Conservation (phyloP, 352 stramenopile genomes). For the Phytopythium oedochilum region DNA sequence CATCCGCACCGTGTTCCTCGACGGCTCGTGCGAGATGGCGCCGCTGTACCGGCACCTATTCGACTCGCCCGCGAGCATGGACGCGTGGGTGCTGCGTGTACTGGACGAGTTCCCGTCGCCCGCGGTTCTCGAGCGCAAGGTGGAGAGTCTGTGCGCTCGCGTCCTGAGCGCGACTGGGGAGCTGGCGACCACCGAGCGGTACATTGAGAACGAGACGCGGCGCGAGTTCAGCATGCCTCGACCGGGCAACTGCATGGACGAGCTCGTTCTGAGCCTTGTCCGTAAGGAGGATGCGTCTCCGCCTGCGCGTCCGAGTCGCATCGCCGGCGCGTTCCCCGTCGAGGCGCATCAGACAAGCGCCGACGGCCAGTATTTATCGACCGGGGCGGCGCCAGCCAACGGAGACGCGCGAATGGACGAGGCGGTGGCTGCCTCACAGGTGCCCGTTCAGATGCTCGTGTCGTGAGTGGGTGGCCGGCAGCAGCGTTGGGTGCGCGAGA, state of each 20-base stretch:
- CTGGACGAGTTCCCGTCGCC: slow-evolving; percentile 76
- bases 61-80: slow-evolving; percentile 32
- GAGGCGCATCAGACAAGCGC: background rate
- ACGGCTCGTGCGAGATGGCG: slow-evolving; percentile 44
- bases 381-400: background rate
- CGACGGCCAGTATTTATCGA: slow-evolving; percentile 2
- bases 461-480: background rate
- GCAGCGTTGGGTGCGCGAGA: no score
- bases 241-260: slow-evolving; percentile 55
- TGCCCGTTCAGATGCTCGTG: slow-evolving; percentile 51
- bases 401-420: slow-evolving; percentile 7
- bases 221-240: slow-evolving; percentile 59
- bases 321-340: background rate
- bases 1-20: slow-evolving; percentile 68
- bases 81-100: slow-evolving; percentile 56
- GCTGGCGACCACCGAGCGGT: slow-evolving; percentile 16
- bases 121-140: slow-evolving; percentile 64
- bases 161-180: slow-evolving; percentile 15
- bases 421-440: slow-evolving; percentile 20
- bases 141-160: slow-evolving; percentile 53
- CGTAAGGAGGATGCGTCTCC: slow-evolving; percentile 31
- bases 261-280: slow-evolving; percentile 30
- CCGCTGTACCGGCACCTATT: slow-evolving; percentile 66
- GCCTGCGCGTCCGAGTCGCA: slow-evolving; percentile 13
- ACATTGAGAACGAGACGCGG: slow-evolving; percentile 48